A percentile compares a stretch with the other conserved stretches of the same genome.
These are phyloP conservation scores for Syzygium oleosum DNA, from an alignment of 345 rosid species.

Conservation along the genomic window DNA sequence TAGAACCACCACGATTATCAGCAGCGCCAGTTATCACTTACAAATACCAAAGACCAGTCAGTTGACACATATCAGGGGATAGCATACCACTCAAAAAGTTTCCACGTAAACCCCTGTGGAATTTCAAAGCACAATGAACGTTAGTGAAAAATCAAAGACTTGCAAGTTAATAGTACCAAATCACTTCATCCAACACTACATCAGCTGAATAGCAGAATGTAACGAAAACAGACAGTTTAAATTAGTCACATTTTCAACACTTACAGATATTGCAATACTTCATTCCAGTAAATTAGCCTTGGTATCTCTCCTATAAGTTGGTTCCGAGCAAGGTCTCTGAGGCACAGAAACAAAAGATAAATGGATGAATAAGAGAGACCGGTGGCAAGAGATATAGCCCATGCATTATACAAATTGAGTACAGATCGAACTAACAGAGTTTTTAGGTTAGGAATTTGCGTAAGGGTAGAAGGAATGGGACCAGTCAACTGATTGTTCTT, in stretches of 20 bases:
- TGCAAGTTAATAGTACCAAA: neutral
- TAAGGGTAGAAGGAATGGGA: conserved; percentile 85
- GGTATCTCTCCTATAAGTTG: conserved; percentile 82
- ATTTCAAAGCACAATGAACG: neutral
- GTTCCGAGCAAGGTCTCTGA: conserved; percentile 83
- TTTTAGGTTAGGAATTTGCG: conserved; percentile 84
- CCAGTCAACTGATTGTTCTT: conserved; percentile 82
- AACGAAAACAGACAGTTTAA: neutral
- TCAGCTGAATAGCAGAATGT: neutral
- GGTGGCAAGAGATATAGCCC: neutral
- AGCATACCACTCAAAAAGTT: conserved; percentile 72
- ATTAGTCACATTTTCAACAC: conserved; percentile 1
- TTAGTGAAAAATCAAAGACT: neutral
- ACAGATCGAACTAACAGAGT: conserved; percentile 35
- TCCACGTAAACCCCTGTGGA: conserved; percentile 71
- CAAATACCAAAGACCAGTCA: conserved; percentile 97
- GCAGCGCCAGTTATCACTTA: conserved; percentile 25
- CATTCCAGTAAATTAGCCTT: conserved; percentile 88
- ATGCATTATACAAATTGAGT: too few relatives aligned
- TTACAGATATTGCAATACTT: conserved; percentile 92
- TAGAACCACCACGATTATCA: neutral
- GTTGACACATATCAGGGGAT: conserved; percentile 87
- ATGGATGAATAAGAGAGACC: neutral
- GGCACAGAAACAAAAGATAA: neutral
- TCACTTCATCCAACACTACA: neutral